phyloP scores from a whole-genome alignment of 2,329 filamentous ascomycete genomes.

The Penicillium fuscoglaucum region DNA sequence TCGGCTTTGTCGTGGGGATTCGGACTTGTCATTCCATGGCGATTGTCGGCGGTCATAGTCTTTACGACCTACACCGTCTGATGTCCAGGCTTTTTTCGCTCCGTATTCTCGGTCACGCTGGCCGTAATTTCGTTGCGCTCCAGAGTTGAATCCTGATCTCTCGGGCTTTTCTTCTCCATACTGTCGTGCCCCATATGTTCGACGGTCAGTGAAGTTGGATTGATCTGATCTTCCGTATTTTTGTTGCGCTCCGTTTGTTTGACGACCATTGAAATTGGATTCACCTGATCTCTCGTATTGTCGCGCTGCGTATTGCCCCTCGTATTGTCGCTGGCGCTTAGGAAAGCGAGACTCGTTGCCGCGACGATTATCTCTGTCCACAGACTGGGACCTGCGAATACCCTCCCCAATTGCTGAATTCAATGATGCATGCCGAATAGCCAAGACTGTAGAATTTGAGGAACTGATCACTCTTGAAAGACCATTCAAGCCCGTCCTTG shows the following conservation, averaged over 20 bases:
- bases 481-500: not conserved
- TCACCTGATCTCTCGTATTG: not conserved
- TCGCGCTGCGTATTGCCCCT: not conserved
- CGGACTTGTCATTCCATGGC: not conserved
- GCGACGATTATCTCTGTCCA: slow-evolving; percentile 8
- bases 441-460: slow-evolving; percentile 13
- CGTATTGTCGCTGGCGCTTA: slow-evolving; percentile 1
- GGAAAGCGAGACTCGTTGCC: slow-evolving; percentile 1
- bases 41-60: not conserved
- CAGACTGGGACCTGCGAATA: slow-evolving; percentile 51
- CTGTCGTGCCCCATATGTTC: not conserved
- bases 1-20: not conserved
- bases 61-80: not conserved
- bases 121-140: not conserved
- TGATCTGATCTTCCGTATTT: not conserved
- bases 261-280: not conserved
- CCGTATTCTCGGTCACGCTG: not conserved
- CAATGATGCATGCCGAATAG: slow-evolving; percentile 55
- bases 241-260: not conserved
- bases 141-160: not conserved
- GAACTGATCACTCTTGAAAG: not conserved
- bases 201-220: not conserved
- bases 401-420: slow-evolving; percentile 69
- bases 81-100: not conserved
- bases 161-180: not conserved